A percentile compares a stretch with the other conserved stretches of the same genome.
phyloP scores from a whole-genome alignment of 257 asterid species.

The Rehmannia glutinosa region DNA sequence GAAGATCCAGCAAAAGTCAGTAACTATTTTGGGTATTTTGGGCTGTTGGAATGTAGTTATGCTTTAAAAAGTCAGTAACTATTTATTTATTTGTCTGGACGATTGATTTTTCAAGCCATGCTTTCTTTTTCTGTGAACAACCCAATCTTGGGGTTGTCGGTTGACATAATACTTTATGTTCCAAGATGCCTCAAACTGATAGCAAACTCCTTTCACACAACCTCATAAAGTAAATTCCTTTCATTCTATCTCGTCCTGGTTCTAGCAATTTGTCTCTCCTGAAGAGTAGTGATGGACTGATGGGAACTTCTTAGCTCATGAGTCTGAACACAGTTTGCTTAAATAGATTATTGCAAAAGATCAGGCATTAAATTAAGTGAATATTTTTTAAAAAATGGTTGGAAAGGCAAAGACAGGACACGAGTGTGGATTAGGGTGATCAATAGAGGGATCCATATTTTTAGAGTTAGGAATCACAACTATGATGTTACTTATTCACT shows the following conservation, averaged over 20 bases:
- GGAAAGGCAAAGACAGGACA: neutral
- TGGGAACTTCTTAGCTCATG: slow-evolving; percentile 7
- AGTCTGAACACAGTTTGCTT: slow-evolving; percentile 3
- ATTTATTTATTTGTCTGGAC: too few species aligned
- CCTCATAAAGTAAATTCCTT: too few species aligned
- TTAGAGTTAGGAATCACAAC: neutral
- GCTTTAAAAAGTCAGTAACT: neutral
- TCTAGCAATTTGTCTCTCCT: slow-evolving; percentile 9
- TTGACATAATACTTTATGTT: too few species aligned
- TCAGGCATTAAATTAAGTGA: neutral
- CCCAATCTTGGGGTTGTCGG: too few species aligned
- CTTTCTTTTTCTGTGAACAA: too few species aligned
- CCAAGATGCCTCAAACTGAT: too few species aligned
- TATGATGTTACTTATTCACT: neutral
- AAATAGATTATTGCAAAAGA: neutral
- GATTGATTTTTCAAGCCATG: too few species aligned
- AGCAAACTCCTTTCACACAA: too few species aligned
- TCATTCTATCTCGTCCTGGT: too few species aligned
- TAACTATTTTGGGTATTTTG: too few species aligned
- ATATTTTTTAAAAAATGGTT: neutral
- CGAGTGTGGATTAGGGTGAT: neutral
- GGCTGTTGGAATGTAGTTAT: neutral
- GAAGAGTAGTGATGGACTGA: neutral
- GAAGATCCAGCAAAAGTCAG: too few species aligned
- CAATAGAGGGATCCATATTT: neutral